A percentile compares a stretch with the other conserved stretches of the same genome.
Evolutionary conservation across 2,329 filamentous ascomycete genomes (phyloP).

Genomic region (Fusarium annulatum): DNA sequence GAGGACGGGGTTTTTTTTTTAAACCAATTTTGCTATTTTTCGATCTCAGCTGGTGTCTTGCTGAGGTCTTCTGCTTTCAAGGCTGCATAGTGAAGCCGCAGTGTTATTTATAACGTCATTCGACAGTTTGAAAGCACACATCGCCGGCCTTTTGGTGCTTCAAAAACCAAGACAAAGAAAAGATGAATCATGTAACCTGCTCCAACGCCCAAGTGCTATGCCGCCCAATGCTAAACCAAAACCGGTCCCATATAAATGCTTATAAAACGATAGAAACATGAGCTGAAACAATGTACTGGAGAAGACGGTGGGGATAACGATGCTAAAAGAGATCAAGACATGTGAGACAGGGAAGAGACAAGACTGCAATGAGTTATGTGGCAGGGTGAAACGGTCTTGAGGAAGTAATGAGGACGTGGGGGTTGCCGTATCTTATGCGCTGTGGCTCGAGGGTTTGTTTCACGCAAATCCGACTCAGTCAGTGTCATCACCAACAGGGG

Average conservation of each 20-base stretch:
- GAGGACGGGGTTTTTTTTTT: neutral
- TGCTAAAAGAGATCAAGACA: constrained; percentile 10
- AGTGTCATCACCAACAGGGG: constrained; percentile 53
- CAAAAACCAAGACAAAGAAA: constrained; percentile 23
- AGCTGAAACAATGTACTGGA: constrained; percentile 29
- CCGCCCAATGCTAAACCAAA: constrained; percentile 37
- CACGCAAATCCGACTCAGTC: constrained; percentile 42
- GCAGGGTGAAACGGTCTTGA: constrained; percentile 20
- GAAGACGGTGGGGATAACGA: constrained; percentile 18
- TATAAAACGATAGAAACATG: constrained; percentile 36
- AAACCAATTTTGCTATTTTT: constrained; percentile 41
- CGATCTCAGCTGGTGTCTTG: constrained; percentile 29
- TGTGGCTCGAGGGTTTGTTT: constrained; percentile 25
- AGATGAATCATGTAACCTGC: constrained; percentile 34
- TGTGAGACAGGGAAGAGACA: constrained; percentile 16
- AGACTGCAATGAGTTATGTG: constrained; percentile 7
- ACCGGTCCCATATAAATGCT: constrained; percentile 41
- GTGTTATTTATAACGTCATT: constrained; percentile 24
- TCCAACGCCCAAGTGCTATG: constrained; percentile 42
- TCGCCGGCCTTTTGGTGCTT: constrained; percentile 27
- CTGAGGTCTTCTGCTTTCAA: constrained; percentile 21
- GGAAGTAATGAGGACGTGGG: constrained; percentile 18
- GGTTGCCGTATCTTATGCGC: constrained; percentile 13
- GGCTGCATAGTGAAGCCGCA: constrained; percentile 19
- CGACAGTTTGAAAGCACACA: constrained; percentile 25